Base-by-base conservation (phyloP, 2,329 filamentous ascomycete genomes). In the Stachybotrys chartarum region DNA sequence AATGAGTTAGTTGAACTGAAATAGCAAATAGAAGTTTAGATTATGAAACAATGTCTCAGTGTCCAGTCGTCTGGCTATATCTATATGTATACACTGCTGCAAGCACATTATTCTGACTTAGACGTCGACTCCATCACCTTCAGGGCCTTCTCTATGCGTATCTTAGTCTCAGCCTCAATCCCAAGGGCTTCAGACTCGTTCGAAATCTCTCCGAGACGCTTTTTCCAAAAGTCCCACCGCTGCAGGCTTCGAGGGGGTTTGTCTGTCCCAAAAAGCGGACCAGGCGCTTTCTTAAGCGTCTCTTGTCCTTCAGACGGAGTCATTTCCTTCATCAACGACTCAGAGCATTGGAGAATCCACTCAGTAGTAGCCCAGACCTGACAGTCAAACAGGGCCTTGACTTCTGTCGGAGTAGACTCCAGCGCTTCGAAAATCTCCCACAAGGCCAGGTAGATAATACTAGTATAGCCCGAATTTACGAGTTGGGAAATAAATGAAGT, bases 161-260 rank as follows among this genome's bases (percentile, higher is more conserved):
- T 35, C 31, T 35, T 52, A 39, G 50, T 52, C 31, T 39, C 50
- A 17, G 24, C 50, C 35, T 52, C 31, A 39, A 52, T 32, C 31
- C 50, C 50, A 39, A 52, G 50, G n/a, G n/a, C 3, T 18, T 39
- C 50, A 35, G 31, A 32, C 24, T 52, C 50, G 14, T 52, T 52
- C 7, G 31, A 10, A 39, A 52, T 35, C 31, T 52, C 31, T 2
- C 16, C 31, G 11, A 52, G 50, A 14, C 31, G 31, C 50, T 52
- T 52, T 31, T 52, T 52, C 50, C 50, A 52, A 52, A 32, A 52
- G 18, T 39, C 50, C 50, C 50, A 52, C 17, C 50, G 6, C 31
- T 52, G 50, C 10, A 52, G 17, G 31, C 31, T 52, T 16, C 12
- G 18, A 52, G 24, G 50, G 72, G 14, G 7, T 8, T 8, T 6